These are phyloP conservation scores for Agroathelia rolfsii DNA, from an alignment of 1,284 basidiomycete genomes.

Conservation along the genomic window DNA sequence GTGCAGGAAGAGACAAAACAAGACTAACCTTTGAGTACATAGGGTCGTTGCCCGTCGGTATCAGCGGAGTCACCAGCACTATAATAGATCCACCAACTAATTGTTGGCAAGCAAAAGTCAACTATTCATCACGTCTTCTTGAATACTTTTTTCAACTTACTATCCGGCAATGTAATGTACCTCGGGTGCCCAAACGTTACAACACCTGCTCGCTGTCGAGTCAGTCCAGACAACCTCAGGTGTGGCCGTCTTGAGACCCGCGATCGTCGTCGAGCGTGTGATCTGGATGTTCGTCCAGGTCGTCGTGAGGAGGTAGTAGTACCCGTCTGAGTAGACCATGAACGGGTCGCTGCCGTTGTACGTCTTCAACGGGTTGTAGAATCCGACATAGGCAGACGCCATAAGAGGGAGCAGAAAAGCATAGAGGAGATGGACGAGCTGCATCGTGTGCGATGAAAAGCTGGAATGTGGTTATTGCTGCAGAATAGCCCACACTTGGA, in stretches of 20 bases:
- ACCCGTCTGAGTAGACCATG: constrained; percentile 27
- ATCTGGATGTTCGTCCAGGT: constrained; percentile 31
- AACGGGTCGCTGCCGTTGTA: constrained; percentile 27
- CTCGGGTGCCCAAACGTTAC: constrained; percentile 23
- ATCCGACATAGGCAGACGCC: constrained; percentile 4
- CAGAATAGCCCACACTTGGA: too few relatives aligned
- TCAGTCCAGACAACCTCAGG: constrained; percentile 27
- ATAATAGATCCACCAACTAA: constrained; percentile 20
- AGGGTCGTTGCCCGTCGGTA: constrained; percentile 24
- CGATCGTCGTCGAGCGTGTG: constrained; percentile 27
- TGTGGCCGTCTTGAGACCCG: constrained; percentile 26
- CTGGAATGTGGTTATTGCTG: too few relatives aligned
- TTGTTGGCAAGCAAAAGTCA: constrained; percentile 14
- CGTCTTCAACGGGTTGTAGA: constrained; percentile 23
- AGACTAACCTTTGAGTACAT: constrained; percentile 26
- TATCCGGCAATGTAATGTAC: constrained; percentile 3
- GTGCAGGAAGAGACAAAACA: constrained; percentile 25
- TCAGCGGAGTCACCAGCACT: constrained; percentile 24
- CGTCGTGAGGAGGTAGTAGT: constrained; percentile 28
- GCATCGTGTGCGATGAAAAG: too few relatives aligned
- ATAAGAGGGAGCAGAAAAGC: constrained; percentile 1
- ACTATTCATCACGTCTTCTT: constrained; percentile 9
- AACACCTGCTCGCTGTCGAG: constrained; percentile 25
- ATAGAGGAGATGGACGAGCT: too few relatives aligned
- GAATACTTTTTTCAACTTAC: not conserved